phyloP scores from a whole-genome alignment of 176 grass and related monocot species.

The Carex kokanica region DNA sequence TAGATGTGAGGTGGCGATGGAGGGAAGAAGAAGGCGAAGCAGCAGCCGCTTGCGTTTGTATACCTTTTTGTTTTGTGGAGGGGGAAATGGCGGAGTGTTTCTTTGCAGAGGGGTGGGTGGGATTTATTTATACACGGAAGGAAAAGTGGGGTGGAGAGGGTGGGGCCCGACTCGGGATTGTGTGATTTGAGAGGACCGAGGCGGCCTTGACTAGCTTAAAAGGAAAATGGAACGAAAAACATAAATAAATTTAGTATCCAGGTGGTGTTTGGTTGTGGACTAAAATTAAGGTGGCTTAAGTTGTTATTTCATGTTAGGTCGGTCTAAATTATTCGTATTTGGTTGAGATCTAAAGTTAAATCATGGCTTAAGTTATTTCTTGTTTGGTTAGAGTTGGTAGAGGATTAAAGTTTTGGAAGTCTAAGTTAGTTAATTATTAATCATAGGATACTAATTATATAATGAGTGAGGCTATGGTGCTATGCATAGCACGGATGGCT shows the following conservation, averaged over 20 bases:
- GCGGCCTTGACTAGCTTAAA: constrained; percentile 3
- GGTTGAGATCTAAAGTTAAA: too few relatives aligned
- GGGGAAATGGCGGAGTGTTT: neutral
- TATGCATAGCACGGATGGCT: too few relatives aligned
- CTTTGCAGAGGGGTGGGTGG: neutral
- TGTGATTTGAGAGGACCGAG: constrained; percentile 24
- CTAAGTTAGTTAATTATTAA: too few relatives aligned
- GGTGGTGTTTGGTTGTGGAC: too few relatives aligned
- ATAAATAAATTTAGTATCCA: neutral
- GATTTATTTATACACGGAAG: constrained; percentile 6
- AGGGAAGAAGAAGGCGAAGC: neutral
- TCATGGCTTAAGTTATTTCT: too few relatives aligned
- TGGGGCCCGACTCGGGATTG: constrained; percentile 4
- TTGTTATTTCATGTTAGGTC: too few relatives aligned
- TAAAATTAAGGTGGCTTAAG: too few relatives aligned
- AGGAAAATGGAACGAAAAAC: neutral
- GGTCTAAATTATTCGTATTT: too few relatives aligned
- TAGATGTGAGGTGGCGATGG: constrained; percentile 7
- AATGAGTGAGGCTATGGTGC: too few relatives aligned
- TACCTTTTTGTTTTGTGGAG: neutral
- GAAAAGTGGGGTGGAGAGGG: neutral
- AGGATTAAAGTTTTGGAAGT: too few relatives aligned
- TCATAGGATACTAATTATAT: too few relatives aligned
- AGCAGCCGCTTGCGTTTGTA: neutral
- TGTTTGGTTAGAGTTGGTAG: too few relatives aligned